These are phyloP conservation scores for Pythium aquatile DNA, from an alignment of 352 stramenopile species.

Conservation along the genomic window DNA sequence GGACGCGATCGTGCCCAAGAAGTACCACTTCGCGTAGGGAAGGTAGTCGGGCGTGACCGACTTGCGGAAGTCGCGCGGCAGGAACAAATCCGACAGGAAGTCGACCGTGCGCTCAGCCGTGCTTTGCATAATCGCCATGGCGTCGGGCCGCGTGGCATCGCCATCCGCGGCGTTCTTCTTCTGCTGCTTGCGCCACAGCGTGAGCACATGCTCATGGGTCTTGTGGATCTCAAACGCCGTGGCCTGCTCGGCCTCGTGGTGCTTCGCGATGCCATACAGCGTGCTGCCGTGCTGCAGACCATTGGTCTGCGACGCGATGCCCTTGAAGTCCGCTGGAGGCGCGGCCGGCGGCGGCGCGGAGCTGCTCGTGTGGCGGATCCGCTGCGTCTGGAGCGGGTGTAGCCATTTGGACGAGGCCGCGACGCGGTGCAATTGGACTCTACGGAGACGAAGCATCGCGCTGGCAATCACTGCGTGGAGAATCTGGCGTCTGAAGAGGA, in stretches of 20 bases:
- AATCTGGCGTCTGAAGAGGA: not conserved
- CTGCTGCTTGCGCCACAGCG: conserved; percentile 31
- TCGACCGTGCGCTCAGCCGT: conserved; percentile 40
- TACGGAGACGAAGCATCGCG: conserved; percentile 16
- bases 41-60: conserved; percentile 87
- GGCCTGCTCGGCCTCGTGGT: conserved; percentile 1
- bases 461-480: not conserved
- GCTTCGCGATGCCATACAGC: conserved; percentile 28
- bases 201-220: conserved; percentile 38
- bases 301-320: conserved; percentile 38
- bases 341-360: conserved; percentile 6
- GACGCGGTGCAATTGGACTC: conserved; percentile 1
- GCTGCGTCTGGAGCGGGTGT: conserved; percentile 7
- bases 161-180: not conserved
- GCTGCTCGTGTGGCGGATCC: conserved; percentile 2
- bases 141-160: conserved; percentile 6
- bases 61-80: conserved; percentile 85
- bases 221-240: conserved; percentile 30
- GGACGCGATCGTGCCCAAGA: conserved; percentile 74
- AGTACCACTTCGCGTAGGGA: conserved; percentile 87
- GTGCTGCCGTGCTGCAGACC: conserved; percentile 36
- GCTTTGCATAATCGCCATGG: conserved; percentile 26
- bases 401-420: conserved; percentile 15
- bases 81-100: conserved; percentile 79
- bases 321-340: conserved; percentile 17